These are phyloP conservation scores for Phaffomyces thermotolerans DNA, from an alignment of 805 yeast genomes.

Conservation along the genomic window DNA sequence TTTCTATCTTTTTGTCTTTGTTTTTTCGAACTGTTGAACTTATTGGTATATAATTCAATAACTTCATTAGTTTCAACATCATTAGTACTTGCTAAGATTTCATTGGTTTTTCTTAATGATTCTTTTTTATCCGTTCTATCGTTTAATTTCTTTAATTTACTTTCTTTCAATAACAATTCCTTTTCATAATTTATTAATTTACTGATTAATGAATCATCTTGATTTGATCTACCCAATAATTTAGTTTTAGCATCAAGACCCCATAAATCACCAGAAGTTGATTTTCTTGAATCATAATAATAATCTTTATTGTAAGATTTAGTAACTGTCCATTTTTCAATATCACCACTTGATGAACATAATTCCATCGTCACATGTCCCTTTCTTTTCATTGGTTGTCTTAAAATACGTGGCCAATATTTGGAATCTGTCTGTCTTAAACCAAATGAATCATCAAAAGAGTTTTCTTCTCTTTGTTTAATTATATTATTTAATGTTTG, in stretches of 20 bases:
- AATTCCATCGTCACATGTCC: constrained; percentile 76
- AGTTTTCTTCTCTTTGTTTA: constrained; percentile 27
- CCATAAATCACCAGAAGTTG: constrained; percentile 85
- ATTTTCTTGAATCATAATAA: constrained; percentile 88
- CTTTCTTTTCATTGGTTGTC: constrained; percentile 67
- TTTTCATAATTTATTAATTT: constrained; percentile 29
- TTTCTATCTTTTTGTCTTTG: constrained; percentile 22
- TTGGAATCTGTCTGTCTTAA: constrained; percentile 21
- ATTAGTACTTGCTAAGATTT: constrained; percentile 9
- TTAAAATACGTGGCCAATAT: constrained; percentile 68
- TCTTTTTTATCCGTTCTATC: constrained; percentile 13
- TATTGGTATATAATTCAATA: constrained; percentile 19
- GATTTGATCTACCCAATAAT: constrained; percentile 29
- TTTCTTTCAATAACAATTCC: constrained; percentile 18
- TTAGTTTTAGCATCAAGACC: constrained; percentile 57
- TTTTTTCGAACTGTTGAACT: constrained; percentile 20
- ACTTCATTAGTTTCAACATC: constrained; percentile 15
- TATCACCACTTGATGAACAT: constrained; percentile 70
- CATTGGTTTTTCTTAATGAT: constrained; percentile 9
- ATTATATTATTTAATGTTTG: constrained; percentile 36
- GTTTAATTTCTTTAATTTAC: constrained; percentile 12
- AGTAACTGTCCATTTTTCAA: constrained; percentile 86
- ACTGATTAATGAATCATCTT: constrained; percentile 22
- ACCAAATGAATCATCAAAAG: constrained; percentile 23
- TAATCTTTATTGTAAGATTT: constrained; percentile 64